Conservation (phyloP, 2,329 filamentous ascomycete genomes). For the Orbilia javanica region DNA sequence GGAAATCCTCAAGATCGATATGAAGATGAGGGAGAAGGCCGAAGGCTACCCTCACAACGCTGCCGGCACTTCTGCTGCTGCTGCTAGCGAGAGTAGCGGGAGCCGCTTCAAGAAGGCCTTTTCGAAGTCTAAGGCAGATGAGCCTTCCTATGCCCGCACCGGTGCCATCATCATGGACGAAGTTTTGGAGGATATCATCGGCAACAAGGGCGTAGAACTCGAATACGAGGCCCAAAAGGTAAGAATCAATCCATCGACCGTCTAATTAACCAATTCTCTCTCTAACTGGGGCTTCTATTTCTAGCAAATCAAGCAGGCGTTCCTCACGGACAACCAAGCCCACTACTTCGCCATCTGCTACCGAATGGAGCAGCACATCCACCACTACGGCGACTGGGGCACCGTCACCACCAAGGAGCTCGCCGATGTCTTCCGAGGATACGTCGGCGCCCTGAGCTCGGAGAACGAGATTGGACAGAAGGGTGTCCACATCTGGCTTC, state of each 20-base stretch:
- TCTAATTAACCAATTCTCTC: not conserved
- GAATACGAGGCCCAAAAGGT: not conserved
- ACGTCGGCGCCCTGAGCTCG: constrained; percentile 36
- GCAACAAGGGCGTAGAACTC: not conserved
- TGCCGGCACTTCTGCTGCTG: not conserved
- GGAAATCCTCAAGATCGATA: constrained; percentile 27
- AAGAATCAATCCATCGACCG: not conserved
- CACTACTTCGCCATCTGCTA: constrained; percentile 54
- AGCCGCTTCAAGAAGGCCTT: constrained; percentile 13
- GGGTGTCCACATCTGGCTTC: constrained; percentile 9
- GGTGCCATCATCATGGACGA: not conserved
- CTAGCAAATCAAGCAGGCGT: constrained; percentile 38
- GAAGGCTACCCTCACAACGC: not conserved
- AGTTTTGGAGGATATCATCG: constrained; percentile 7
- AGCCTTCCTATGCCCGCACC: not conserved
- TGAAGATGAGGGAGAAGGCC: constrained; percentile 8
- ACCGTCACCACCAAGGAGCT: constrained; percentile 34
- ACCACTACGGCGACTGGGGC: constrained; percentile 39
- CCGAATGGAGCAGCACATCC: constrained; percentile 51
- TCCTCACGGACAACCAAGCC: constrained; percentile 47
- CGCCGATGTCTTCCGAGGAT: constrained; percentile 47
- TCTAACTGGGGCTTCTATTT: not conserved
- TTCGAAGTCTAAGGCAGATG: constrained; percentile 1
- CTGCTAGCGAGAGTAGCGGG: not conserved
- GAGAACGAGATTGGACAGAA: constrained; percentile 30